Evolutionary conservation across 441 rosid species (phyloP).

Genomic region (Arabidopsis lyrata): DNA sequence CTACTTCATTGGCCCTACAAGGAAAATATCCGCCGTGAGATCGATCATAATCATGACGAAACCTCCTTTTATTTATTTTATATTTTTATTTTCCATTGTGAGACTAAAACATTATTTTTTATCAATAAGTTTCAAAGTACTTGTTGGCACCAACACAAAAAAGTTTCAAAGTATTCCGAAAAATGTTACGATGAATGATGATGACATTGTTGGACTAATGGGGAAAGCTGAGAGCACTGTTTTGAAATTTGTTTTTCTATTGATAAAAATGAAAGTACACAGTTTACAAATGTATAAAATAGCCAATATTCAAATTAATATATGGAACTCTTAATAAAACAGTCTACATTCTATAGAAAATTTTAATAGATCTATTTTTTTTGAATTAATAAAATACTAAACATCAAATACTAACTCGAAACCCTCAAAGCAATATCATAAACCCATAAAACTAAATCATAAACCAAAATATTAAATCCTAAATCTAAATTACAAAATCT

Average conservation of each 20-base stretch:
- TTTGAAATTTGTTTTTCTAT: neutral
- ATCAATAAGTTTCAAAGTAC: constrained; percentile 13
- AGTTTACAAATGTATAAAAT: neutral
- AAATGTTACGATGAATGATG: constrained; percentile 36
- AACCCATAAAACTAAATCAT: too few relatives aligned
- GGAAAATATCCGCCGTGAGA: constrained; percentile 28
- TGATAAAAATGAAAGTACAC: neutral
- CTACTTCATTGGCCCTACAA: constrained; percentile 32
- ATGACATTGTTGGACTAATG: constrained; percentile 38
- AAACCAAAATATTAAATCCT: too few relatives aligned
- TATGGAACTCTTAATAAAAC: neutral
- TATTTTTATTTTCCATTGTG: neutral
- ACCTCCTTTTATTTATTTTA: constrained; percentile 2
- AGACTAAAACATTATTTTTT: neutral
- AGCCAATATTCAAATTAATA: neutral
- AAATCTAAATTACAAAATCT: too few relatives aligned
- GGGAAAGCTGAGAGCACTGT: constrained; percentile 29
- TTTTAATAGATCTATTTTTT: too few relatives aligned
- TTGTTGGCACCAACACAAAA: constrained; percentile 11
- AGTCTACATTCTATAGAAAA: neutral
- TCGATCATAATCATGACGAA: constrained; percentile 36
- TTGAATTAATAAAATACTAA: too few relatives aligned
- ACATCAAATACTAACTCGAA: too few relatives aligned
- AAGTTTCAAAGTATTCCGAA: constrained; percentile 5
- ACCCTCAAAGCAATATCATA: too few relatives aligned